These are phyloP conservation scores for Rhipidocladum racemiflorum DNA, from an alignment of 176 grass and related monocot genomes.

Conservation along the genomic window DNA sequence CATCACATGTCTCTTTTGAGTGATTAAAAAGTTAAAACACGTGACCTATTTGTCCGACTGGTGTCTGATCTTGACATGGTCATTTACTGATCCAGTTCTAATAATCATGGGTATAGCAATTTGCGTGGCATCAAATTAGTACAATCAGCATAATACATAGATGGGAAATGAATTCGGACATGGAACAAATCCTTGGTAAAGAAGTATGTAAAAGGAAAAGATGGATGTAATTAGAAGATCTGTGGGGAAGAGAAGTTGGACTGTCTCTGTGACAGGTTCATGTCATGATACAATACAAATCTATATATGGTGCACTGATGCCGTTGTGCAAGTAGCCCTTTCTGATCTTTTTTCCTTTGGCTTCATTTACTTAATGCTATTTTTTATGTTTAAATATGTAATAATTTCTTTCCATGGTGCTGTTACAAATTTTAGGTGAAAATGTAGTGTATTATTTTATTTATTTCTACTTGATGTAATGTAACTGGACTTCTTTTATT, in stretches of 20 bases:
- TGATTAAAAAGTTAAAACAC: no score
- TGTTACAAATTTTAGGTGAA: conserved; percentile 16
- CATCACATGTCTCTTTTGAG: no score
- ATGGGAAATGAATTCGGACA: no score
- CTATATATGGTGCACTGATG: background rate
- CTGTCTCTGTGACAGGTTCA: background rate
- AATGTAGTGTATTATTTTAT: background rate
- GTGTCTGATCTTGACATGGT: no score
- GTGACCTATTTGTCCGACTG: no score
- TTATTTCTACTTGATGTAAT: background rate
- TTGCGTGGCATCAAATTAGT: no score
- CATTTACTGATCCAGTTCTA: no score
- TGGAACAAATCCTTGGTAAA: no score
- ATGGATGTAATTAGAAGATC: background rate
- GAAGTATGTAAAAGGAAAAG: no score
- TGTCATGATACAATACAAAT: background rate
- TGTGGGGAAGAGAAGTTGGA: background rate
- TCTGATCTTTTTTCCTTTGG: background rate
- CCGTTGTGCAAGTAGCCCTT: background rate
- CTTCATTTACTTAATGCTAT: background rate
- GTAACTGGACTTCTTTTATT: background rate
- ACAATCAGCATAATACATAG: no score
- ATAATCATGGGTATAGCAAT: no score
- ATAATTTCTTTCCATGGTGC: background rate
- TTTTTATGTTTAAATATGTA: background rate